Base-by-base conservation (phyloP, 2,329 filamentous ascomycete species). In the Tricladium varicosporioides region DNA sequence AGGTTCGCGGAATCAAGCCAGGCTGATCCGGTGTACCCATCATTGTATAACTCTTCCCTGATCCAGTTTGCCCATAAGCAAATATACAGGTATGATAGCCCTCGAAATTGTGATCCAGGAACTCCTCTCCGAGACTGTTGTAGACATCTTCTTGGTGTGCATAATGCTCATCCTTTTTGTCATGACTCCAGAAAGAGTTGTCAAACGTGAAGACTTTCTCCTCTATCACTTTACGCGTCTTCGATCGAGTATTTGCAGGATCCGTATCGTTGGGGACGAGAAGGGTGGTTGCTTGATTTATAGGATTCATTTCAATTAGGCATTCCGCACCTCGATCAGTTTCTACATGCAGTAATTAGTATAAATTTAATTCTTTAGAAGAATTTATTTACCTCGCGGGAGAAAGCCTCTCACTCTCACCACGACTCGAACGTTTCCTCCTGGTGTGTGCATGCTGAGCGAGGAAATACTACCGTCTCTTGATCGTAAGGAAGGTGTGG, bases 51-150 rank as follows among this genome's bases (percentile, higher is more conserved):
- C 91, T 96, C 78, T 99, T 99, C 51, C 94, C 94, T 0, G 92
- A 96, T 19, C 94, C 94, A 0, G 94, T 99, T 78, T 99, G 94
- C 10, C 94, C 94, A 69, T 99, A 97, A 59, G 94, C 94, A 71
- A 99, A 97, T 65, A 99, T 99, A 73, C 94, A 99, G 0, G 94
- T 99, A 75, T 99, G 93, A 76, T 99, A 99, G 62, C 94, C 94
- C 71, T 97, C 92, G 68, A 99, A 99, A 76, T 99, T 99, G 80
- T 99, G 94, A 73, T 99, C 94, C 61, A 99, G 82, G 65, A 99
- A 97, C 70, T 97, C 94, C 72, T 97, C 92, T 54, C 94, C 94
- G 19, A 99, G 82, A 58, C 88, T 89, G 69, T 94, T 91, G 79
- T 99, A 97, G 55, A 99, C 88, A 68, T 97, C 90, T 67, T 92